phyloP scores from a whole-genome alignment of 805 yeast genomes.

The Wickerhamomyces sydowiorum region DNA sequence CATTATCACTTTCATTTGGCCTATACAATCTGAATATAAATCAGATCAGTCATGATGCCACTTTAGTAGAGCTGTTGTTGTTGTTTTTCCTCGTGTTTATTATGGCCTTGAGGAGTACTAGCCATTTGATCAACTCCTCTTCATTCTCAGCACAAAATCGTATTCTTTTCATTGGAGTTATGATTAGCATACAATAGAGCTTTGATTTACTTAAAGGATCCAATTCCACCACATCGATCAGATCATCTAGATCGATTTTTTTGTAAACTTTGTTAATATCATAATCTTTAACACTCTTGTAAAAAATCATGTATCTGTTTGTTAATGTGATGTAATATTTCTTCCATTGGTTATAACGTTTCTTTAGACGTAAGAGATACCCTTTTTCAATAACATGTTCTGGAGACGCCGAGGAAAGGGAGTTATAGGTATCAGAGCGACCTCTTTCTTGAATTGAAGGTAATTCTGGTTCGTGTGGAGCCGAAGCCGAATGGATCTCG shows the following conservation, averaged over 20 bases:
- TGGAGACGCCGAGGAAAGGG: slow-evolving; percentile 16
- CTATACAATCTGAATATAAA: too few relatives aligned
- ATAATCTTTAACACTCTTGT: slow-evolving; percentile 25
- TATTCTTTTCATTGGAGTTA: slow-evolving; percentile 39
- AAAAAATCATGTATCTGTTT: slow-evolving; percentile 33
- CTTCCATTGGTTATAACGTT: slow-evolving; percentile 44
- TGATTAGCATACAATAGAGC: slow-evolving; percentile 39
- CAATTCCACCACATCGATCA: slow-evolving; percentile 44
- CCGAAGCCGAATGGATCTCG: too few relatives aligned
- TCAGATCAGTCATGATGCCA: background rate
- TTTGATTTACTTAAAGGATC: slow-evolving; percentile 40
- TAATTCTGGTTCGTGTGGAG: too few relatives aligned
- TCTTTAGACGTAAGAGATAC: slow-evolving; percentile 31
- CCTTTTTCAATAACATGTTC: slow-evolving; percentile 39
- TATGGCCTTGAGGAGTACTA: slow-evolving; percentile 37
- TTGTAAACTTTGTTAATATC: slow-evolving; percentile 21
- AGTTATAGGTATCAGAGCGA: slow-evolving; percentile 8
- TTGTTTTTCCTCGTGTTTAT: slow-evolving; percentile 18
- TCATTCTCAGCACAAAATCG: slow-evolving; percentile 39
- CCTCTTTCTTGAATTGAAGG: slow-evolving; percentile 4
- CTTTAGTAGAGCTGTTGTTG: background rate
- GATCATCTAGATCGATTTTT: slow-evolving; percentile 27
- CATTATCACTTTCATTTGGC: too few relatives aligned
- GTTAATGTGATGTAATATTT: slow-evolving; percentile 38
- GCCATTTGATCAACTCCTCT: slow-evolving; percentile 42